Evolutionary conservation across 768 basidiomycete genomes (phyloP).

Genomic region (Termitomyces sp.): DNA sequence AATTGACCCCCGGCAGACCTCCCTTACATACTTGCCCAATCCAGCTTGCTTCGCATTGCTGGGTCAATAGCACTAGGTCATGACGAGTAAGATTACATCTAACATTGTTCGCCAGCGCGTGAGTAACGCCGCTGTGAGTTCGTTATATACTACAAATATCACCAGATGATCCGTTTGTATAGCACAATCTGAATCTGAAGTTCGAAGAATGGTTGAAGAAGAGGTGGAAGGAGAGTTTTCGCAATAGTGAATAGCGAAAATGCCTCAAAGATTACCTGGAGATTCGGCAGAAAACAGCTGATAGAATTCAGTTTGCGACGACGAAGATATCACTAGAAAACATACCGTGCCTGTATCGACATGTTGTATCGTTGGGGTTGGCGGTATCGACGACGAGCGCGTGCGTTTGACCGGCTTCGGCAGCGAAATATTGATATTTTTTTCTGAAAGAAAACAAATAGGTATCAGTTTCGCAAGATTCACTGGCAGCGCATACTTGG

Average conservation of each 20-base stretch:
- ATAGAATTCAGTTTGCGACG: neutral
- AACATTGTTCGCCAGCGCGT: neutral
- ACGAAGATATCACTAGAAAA: neutral
- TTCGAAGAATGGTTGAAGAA: slow-evolving; percentile 15
- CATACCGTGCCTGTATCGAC: slow-evolving; percentile 16
- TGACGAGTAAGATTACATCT: neutral
- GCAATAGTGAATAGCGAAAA: slow-evolving; percentile 3
- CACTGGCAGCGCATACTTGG: neutral
- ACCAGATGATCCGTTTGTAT: neutral
- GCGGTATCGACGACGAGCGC: slow-evolving; percentile 34
- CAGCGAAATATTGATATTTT: neutral
- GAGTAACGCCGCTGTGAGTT: neutral
- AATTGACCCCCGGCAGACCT: no score
- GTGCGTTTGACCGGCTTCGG: slow-evolving; percentile 22
- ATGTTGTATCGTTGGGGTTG: slow-evolving; percentile 26
- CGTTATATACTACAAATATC: neutral
- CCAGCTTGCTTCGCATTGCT: no score
- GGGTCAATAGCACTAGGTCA: no score
- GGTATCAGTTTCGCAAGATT: neutral
- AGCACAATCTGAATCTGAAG: slow-evolving; percentile 13
- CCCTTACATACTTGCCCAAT: no score
- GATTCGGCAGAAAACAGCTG: slow-evolving; percentile 42
- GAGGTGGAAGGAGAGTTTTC: neutral
- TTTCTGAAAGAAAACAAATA: neutral
- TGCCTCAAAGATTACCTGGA: slow-evolving; percentile 31